Conservation (phyloP, 2,329 filamentous ascomycete genomes). For the Mycosphaerelloides madeirae region DNA sequence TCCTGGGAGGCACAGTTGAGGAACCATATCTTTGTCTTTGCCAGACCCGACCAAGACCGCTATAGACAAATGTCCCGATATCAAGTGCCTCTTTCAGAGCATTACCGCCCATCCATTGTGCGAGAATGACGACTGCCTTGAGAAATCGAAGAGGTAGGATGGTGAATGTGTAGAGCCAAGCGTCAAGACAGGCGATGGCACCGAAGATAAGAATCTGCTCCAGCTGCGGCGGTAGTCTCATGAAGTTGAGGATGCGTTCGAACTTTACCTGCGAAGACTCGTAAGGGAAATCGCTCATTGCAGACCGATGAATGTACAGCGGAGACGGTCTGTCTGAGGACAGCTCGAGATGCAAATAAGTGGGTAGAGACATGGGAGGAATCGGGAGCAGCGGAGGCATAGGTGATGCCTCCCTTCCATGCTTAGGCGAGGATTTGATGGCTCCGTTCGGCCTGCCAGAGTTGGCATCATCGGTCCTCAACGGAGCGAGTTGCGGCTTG, state of each 20-base stretch:
- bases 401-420: constrained; percentile 36
- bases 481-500: constrained; percentile 16
- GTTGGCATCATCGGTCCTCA: constrained; percentile 28
- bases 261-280: constrained; percentile 91
- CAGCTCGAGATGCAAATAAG: constrained; percentile 62
- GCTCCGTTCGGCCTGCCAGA: constrained; percentile 25
- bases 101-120: constrained; percentile 72
- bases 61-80: constrained; percentile 71
- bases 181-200: constrained; percentile 83
- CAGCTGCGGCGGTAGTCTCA: constrained; percentile 73
- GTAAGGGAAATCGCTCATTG: constrained; percentile 64
- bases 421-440: constrained; percentile 30
- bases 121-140: constrained; percentile 70
- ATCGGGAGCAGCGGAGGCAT: constrained; percentile 54
- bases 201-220: constrained; percentile 86
- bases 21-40: constrained; percentile 28
- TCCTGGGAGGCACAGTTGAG: constrained; percentile 2
- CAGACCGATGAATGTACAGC: constrained; percentile 58
- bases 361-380: constrained; percentile 59
- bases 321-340: constrained; percentile 57
- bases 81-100: constrained; percentile 67
- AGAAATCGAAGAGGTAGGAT: constrained; percentile 86
- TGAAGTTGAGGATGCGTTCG: constrained; percentile 82
- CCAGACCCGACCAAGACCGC: constrained; percentile 76
- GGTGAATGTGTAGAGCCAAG: constrained; percentile 95